Evolutionary conservation across 2,329 filamentous ascomycete genomes (phyloP).

Genomic region (Nigrograna mackinnonii): DNA sequence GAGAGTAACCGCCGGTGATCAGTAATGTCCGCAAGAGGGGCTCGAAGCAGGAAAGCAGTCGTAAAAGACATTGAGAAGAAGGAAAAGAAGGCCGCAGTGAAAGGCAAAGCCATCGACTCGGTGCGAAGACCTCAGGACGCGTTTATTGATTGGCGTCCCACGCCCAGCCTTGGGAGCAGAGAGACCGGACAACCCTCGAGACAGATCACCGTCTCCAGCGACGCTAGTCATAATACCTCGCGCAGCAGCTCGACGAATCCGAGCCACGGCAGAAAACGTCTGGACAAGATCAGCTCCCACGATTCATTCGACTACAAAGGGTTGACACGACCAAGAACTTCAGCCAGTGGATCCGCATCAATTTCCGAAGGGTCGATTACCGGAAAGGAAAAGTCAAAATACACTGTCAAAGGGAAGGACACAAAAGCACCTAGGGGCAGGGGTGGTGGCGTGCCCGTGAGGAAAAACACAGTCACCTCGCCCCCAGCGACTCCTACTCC

Average conservation of each 20-base stretch:
- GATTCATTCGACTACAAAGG: conserved; percentile 20
- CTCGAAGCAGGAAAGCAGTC: conserved; percentile 43
- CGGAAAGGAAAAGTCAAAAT: conserved; percentile 36
- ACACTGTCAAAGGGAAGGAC: conserved; percentile 40
- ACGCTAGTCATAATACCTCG: conserved; percentile 29
- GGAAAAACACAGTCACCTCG: conserved; percentile 20
- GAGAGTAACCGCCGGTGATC: not conserved
- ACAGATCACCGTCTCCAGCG: conserved; percentile 31
- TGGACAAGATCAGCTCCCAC: conserved; percentile 26
- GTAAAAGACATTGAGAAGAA: conserved; percentile 44
- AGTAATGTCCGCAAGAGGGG: conserved; percentile 44
- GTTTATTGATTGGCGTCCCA: conserved; percentile 30
- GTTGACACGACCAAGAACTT: conserved; percentile 20
- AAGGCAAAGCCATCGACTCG: conserved; percentile 28
- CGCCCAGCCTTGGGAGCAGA: conserved; percentile 18
- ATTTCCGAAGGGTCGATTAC: conserved; percentile 31
- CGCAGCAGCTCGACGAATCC: conserved; percentile 31
- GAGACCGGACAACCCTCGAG: conserved; percentile 22
- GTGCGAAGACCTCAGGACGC: conserved; percentile 26
- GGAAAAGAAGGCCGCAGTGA: conserved; percentile 39
- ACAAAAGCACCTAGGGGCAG: conserved; percentile 42
- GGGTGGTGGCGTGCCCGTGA: conserved; percentile 42
- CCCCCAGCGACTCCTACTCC: conserved; percentile 12
- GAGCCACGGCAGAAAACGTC: conserved; percentile 14
- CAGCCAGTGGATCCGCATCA: conserved; percentile 23